These are phyloP conservation scores for Chrysoporthe austroafricana DNA, from an alignment of 2,329 filamentous ascomycete genomes.

Conservation along the genomic window DNA sequence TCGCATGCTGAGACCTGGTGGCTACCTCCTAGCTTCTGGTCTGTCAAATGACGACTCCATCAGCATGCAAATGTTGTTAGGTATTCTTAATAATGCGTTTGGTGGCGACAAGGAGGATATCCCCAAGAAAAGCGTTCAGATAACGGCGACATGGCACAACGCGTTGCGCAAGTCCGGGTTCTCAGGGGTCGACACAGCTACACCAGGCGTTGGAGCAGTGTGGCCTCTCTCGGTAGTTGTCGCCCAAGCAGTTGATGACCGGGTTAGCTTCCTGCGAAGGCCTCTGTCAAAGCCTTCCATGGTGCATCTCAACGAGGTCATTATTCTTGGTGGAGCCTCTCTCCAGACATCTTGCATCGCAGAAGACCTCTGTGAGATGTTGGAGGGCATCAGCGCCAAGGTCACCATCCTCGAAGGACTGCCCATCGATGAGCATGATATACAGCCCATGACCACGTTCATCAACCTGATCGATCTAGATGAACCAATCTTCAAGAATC, in stretches of 20 bases:
- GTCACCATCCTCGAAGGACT: constrained; percentile 27
- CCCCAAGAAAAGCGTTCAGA: constrained; percentile 25
- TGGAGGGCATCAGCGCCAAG: not conserved
- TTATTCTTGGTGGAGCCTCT: not conserved
- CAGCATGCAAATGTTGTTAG: not conserved
- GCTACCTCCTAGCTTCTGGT: not conserved
- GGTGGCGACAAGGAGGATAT: constrained; percentile 6
- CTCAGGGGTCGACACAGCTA: constrained; percentile 33
- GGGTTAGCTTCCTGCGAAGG: constrained; percentile 13
- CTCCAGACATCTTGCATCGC: not conserved
- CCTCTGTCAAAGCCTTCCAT: not conserved
- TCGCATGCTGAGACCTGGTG: constrained; percentile 38
- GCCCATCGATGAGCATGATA: not conserved
- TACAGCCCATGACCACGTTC: constrained; percentile 1
- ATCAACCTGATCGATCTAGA: constrained; percentile 35
- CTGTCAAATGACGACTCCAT: not conserved
- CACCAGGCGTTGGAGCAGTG: constrained; percentile 21
- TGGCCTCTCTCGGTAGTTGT: constrained; percentile 27
- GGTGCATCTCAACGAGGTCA: not conserved
- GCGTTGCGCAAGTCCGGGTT: constrained; percentile 32
- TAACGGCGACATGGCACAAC: constrained; percentile 26
- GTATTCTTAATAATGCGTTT: not conserved
- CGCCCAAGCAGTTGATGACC: constrained; percentile 30
- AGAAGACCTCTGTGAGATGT: not conserved
- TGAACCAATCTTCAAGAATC: constrained; percentile 32